These are phyloP conservation scores for Fennellomyces sp. DNA, from an alignment of 371 early-diverging fungal species.

Conservation along the genomic window DNA sequence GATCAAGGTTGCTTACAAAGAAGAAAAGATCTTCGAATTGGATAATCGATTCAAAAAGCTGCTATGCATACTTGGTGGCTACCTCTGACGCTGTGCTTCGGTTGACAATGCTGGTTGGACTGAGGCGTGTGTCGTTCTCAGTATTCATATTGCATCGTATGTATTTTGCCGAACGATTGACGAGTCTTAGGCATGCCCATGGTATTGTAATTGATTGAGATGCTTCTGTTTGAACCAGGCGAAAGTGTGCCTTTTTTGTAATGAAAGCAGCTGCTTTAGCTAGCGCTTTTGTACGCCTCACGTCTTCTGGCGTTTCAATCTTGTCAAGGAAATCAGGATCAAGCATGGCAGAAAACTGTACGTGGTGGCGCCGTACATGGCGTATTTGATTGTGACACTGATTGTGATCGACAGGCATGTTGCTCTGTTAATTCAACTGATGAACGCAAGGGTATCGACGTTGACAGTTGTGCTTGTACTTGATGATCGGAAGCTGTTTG, in stretches of 20 bases:
- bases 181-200: not conserved
- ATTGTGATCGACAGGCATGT: not conserved
- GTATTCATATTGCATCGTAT: not conserved
- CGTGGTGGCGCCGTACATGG: not conserved
- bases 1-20: too few species aligned
- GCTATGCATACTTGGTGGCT: not conserved
- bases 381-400: not conserved
- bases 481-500: not conserved
- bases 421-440: not conserved
- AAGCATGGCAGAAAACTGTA: not conserved
- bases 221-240: not conserved
- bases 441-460: not conserved
- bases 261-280: not conserved
- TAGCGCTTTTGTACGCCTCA: not conserved
- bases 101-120: not conserved
- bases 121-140: not conserved
- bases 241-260: constrained; percentile 1
- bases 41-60: not conserved
- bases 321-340: not conserved
- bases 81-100: not conserved
- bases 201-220: not conserved
- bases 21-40: not conserved
- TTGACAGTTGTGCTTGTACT: not conserved
- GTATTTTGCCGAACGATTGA: not conserved
- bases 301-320: not conserved